Evolutionary conservation across 768 basidiomycete species (phyloP).

Genomic region (Boletus rufocinnamomeus): DNA sequence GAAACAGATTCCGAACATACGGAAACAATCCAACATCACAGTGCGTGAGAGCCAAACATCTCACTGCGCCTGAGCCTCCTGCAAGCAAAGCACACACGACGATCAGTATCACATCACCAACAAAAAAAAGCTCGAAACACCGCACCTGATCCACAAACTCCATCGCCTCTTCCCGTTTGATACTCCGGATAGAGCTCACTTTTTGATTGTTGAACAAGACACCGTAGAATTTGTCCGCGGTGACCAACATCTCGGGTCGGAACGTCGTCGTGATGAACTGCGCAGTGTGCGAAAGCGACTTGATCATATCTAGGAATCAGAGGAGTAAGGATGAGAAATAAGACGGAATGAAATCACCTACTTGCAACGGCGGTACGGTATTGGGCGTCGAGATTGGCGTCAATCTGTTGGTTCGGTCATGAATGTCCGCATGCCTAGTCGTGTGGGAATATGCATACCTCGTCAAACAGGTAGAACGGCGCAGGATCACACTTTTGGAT

Average conservation of each 20-base stretch:
- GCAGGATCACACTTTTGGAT: constrained; percentile 99
- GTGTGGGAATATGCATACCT: constrained; percentile 45
- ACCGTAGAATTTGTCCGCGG: constrained; percentile 96
- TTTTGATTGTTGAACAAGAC: constrained; percentile 97
- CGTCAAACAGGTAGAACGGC: constrained; percentile 99
- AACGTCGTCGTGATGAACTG: constrained; percentile 99
- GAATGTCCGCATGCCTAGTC: background rate
- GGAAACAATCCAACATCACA: background rate
- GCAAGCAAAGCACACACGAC: background rate
- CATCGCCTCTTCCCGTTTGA: constrained; percentile 88
- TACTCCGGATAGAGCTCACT: constrained; percentile 84
- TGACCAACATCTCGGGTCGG: constrained; percentile 94
- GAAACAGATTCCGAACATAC: background rate
- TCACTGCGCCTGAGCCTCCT: constrained; percentile 54
- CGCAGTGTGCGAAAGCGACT: constrained; percentile 79
- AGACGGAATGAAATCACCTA: constrained; percentile 39
- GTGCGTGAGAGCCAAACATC: background rate
- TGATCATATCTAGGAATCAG: constrained; percentile 67
- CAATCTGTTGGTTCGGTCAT: constrained; percentile 57
- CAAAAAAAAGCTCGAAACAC: background rate
- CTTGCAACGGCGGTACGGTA: constrained; percentile 96
- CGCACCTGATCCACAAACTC: constrained; percentile 90
- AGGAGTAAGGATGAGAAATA: constrained; percentile 39
- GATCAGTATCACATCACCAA: constrained; percentile 1
- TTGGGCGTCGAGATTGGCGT: constrained; percentile 96